A percentile compares a stretch with the other conserved stretches of the same genome.
These are phyloP conservation scores for Phialophora expanda DNA, from an alignment of 2,329 filamentous ascomycete species.

Conservation along the genomic window DNA sequence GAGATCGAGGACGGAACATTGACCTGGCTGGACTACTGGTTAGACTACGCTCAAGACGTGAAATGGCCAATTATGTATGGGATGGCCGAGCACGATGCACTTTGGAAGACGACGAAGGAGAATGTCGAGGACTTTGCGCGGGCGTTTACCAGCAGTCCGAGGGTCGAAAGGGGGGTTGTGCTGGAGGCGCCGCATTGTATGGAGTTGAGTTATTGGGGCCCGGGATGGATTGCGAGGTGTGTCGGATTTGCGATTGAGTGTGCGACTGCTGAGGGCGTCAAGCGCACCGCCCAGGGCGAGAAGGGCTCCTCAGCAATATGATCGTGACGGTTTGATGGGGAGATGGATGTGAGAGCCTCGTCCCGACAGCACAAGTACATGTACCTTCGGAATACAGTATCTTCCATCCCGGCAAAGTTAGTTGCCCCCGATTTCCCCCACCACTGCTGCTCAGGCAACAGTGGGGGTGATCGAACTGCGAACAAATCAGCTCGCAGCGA, in stretches of 20 bases:
- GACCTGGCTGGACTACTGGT: conserved; percentile 16
- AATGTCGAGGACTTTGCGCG: conserved; percentile 6
- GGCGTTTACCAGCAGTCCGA: conserved; percentile 1
- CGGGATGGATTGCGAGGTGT: conserved; percentile 7
- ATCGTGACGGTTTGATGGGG: not conserved
- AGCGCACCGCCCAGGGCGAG: not conserved
- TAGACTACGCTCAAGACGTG: conserved; percentile 9
- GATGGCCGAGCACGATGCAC: conserved; percentile 8
- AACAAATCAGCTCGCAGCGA: not conserved
- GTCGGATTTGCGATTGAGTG: conserved; percentile 17
- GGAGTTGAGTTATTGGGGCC: conserved; percentile 23
- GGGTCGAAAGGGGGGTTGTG: conserved; percentile 15
- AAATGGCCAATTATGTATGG: conserved; percentile 13
- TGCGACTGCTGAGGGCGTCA: conserved; percentile 4
- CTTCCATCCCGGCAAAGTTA: not conserved
- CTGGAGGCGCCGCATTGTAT: conserved; percentile 16
- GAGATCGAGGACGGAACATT: conserved; percentile 14
- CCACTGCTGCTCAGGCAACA: not conserved
- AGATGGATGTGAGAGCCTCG: too few relatives aligned
- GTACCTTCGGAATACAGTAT: not conserved
- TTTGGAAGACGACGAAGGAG: conserved; percentile 13
- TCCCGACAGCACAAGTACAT: not conserved
- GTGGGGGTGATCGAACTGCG: not conserved
- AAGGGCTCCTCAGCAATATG: not conserved
- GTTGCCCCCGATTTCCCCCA: not conserved